Evolutionary conservation across 768 basidiomycete genomes (phyloP), one percentile per base, ranked within the genome.

Genomic region (Termitomyces sp.): DNA sequence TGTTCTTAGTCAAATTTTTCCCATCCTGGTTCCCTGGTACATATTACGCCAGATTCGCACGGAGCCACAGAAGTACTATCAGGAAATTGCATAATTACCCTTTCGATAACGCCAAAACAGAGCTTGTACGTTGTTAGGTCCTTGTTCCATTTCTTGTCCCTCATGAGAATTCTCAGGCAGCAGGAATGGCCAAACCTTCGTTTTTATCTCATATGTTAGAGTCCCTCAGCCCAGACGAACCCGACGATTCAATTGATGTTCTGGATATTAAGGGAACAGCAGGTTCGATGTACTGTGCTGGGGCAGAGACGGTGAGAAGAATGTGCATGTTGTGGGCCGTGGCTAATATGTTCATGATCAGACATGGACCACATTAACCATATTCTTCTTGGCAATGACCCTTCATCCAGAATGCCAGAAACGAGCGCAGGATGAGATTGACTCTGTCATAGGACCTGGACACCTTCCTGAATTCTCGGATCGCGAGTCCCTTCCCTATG

Each of bases 261-360:
- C 27, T 61, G 15, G 62, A 67, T 33, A 50, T 70, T 16, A 60
- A 61, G 27, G 64, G 59, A 4, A 50, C 52, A 9, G 60, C 64
- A 4, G 67, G 50, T 5, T 41, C 57, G 2, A 54, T 69, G 45
- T 65, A 62, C 50, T 44, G 57, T 48, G 73, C 67, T 20, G 76
- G 70, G 23, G 69, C 68, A 11, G 71, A 74, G 53, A 76, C 76
- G 45, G 76, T 75, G 49, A n/a, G 68, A 58, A 40, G 13, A 29
- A 35, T 25, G 12, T 52, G 11, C 13, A 15, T n/a, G 15, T 13
- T 3, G 13, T 18, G n/a, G 16, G 5, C n/a, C 15, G 16, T 31
- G 5, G 18, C 27, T 35, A 15, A 36, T 10, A n/a, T 41, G 15
- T 18, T 3, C 5, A n/a, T 3, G 13, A 23, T 39, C 33, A 74